Evolutionary conservation across 805 yeast species (phyloP), one percentile per base, ranked within the genome.

Genomic region (Lachancea fermentati): DNA sequence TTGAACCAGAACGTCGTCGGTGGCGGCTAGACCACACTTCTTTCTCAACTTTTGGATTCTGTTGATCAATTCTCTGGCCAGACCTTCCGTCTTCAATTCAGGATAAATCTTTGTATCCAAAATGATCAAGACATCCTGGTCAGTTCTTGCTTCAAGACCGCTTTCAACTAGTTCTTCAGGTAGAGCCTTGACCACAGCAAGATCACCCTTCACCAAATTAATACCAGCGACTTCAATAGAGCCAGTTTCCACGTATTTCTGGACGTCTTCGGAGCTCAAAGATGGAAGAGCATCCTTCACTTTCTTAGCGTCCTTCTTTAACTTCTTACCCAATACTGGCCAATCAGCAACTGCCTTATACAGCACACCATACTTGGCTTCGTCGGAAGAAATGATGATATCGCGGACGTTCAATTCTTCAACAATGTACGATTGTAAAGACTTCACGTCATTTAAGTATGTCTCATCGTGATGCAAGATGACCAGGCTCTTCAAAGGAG

Each of bases 311-410:
- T 89, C 97, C 62, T 81, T 80, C 79, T 88, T 91, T 66, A 93
- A 77, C 68, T 93, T 93, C 75, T 91, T 93, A 69, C 99, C 99
- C 52, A 93, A 75, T 15, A 88, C 86, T 43, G 97, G 96, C 98
- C 99, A 93, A 71, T 93, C 99, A 36, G 98, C 98, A 64, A 85
- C 94, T 32, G 91, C 97, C 49, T 76, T 78, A 72, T 89, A 91
- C 62, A 82, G 85, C 46, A 93, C 97, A 55, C 89, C 93, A 61
- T 89, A 91, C 59, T 82, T 80, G 53, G 73, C 80, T 70, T 93
- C 99, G 60, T 93, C 96, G 17, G 85, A 73, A 15, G 97, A 88
- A 55, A 93, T 81, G 54, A 86, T 70, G 40, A 93, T 63, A 52
- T 85, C 93, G 65, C 96, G 84, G 45, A 93, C 84, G 60, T 93